Evolutionary conservation across 495 filamentous ascomycete species (phyloP).

Genomic region (Annulohypoxylon nitens): DNA sequence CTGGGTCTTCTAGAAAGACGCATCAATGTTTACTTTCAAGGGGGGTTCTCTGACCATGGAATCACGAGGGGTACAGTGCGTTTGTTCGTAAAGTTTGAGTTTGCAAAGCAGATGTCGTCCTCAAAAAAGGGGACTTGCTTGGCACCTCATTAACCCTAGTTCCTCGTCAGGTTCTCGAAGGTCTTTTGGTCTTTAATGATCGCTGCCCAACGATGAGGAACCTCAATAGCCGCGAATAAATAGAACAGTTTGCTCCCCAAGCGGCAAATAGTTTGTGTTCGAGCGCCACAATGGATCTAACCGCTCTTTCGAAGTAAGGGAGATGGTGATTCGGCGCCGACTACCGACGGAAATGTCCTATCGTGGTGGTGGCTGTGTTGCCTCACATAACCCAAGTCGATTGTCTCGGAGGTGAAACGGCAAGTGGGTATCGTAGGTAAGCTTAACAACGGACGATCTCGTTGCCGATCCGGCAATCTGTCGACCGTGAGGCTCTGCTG

Average conservation of each 20-base stretch:
- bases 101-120: background rate
- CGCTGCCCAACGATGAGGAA: background rate
- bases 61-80: background rate
- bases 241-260: background rate
- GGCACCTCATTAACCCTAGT: background rate
- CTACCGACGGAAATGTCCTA: background rate
- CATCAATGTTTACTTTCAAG: background rate
- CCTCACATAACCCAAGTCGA: background rate
- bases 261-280: background rate
- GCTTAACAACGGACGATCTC: constrained; percentile 2
- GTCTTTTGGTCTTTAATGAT: too few relatives aligned
- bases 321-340: constrained; percentile 1
- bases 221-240: background rate
- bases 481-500: background rate
- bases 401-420: constrained; percentile 27
- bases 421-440: constrained; percentile 23
- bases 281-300: constrained; percentile 2
- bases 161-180: background rate
- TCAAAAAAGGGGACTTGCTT: background rate
- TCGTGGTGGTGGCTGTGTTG: constrained; percentile 9
- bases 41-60: background rate
- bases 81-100: background rate
- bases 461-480: constrained; percentile 13
- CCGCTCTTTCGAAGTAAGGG: constrained; percentile 14
- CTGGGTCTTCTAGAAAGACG: background rate